These are phyloP conservation scores for Coemansia sp. DNA, from an alignment of 192 early-diverging fungal genomes.

Conservation along the genomic window DNA sequence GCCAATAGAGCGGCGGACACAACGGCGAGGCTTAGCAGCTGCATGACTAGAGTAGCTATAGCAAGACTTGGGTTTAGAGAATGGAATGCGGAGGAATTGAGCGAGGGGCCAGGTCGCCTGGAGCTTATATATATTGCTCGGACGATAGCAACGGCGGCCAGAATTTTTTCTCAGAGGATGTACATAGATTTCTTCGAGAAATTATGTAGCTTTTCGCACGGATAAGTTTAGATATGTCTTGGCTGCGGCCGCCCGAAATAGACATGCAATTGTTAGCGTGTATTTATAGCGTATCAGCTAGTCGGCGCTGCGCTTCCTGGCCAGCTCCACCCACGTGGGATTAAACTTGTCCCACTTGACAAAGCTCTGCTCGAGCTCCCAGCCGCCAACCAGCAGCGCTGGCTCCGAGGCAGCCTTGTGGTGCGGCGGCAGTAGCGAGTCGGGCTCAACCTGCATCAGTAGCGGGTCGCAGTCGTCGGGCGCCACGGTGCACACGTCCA, in stretches of 20 bases:
- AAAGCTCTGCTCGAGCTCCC: conserved; percentile 28
- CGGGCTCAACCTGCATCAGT: no score
- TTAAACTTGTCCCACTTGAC: conserved; percentile 30
- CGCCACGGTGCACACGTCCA: conserved; percentile 29
- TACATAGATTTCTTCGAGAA: no score
- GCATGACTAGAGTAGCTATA: neutral
- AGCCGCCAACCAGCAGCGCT: conserved; percentile 16
- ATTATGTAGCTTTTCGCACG: no score
- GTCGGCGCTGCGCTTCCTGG: conserved; percentile 11
- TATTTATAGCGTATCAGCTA: no score
- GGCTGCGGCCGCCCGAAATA: no score
- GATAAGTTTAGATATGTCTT: no score
- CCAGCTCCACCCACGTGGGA: conserved; percentile 30
- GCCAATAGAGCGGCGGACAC: conserved; percentile 2
- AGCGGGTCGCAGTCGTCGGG: conserved; percentile 17
- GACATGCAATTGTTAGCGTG: neutral
- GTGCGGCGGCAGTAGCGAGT: conserved; percentile 7
- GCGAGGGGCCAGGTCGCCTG: no score
- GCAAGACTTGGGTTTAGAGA: no score
- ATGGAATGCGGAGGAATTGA: no score
- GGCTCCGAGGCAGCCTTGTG: conserved; percentile 20
- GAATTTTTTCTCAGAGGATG: no score
- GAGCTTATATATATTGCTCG: no score
- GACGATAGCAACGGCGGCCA: no score
- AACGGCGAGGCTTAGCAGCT: neutral